Evolutionary conservation across 371 early-diverging fungal genomes (phyloP).

Genomic region (Thermomucor indicae-seudaticae): DNA sequence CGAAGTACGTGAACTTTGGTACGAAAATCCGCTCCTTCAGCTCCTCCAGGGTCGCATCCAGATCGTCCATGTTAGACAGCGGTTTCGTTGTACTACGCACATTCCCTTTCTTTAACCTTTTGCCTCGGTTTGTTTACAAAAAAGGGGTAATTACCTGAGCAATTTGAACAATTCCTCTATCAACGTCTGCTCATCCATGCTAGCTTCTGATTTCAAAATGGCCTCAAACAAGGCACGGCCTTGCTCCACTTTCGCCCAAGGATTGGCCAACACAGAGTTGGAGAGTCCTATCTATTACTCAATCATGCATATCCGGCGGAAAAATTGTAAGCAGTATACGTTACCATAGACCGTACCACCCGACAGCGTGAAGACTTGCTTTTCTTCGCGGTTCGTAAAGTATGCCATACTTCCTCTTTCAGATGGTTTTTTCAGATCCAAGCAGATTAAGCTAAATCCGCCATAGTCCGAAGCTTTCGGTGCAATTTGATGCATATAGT

Average conservation of each 20-base stretch:
- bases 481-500: conserved; percentile 20
- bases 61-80: background rate
- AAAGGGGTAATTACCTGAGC: conserved; percentile 24
- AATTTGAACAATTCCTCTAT: conserved; percentile 42
- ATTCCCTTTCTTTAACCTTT: background rate
- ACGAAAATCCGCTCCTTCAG: conserved; percentile 32
- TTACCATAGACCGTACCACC: conserved; percentile 35
- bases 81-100: background rate
- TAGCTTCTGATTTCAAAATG: conserved; percentile 15
- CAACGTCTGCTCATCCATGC: conserved; percentile 21
- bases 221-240: conserved; percentile 31
- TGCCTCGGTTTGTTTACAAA: conserved; percentile 1
- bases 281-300: conserved; percentile 33
- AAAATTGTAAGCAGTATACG: background rate
- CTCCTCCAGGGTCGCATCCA: conserved; percentile 14
- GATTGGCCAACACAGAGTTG: conserved; percentile 38
- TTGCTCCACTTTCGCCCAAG: conserved; percentile 53
- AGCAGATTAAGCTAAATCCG: conserved; percentile 52
- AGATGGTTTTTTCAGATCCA: conserved; percentile 35
- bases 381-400: conserved; percentile 38
- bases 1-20: conserved; percentile 18
- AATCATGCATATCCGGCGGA: background rate
- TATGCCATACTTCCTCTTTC: too few relatives aligned
- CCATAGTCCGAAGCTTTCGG: conserved; percentile 28
- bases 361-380: conserved; percentile 10